phyloP scores from a whole-genome alignment of 2,329 filamentous ascomycete genomes.

The Emericellopsis cladophorae region DNA sequence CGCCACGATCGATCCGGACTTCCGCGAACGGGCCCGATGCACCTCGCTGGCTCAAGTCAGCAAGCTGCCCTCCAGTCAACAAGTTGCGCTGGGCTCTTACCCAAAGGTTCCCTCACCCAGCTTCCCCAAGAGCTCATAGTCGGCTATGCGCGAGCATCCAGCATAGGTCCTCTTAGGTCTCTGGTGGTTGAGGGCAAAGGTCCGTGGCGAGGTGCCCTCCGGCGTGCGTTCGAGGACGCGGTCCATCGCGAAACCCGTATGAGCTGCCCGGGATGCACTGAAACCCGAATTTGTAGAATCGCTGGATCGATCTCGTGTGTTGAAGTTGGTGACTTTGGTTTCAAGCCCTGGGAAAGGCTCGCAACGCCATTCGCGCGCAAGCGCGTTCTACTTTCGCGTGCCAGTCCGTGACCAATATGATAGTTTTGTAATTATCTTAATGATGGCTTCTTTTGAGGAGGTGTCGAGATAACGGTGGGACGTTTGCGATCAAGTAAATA shows the following conservation, averaged over 20 bases:
- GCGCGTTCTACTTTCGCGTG: no score
- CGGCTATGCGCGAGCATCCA: conserved; percentile 72
- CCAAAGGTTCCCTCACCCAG: conserved; percentile 94
- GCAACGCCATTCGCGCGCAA: neutral
- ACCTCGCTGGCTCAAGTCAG: conserved; percentile 51
- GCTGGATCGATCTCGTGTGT: no score
- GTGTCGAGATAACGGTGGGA: no score
- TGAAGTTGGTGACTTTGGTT: neutral
- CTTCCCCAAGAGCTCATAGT: conserved; percentile 71
- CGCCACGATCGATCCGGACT: conserved; percentile 64
- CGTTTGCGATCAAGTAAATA: no score
- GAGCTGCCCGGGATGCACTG: no score
- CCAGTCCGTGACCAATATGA: no score
- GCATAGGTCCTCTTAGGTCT: conserved; percentile 51
- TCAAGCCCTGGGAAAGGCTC: neutral
- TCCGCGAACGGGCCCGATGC: conserved; percentile 72
- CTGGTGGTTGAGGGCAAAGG: conserved; percentile 43
- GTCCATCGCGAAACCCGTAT: conserved; percentile 12
- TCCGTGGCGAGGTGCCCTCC: conserved; percentile 35
- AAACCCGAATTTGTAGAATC: no score
- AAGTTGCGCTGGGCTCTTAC: conserved; percentile 26
- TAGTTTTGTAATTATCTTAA: no score
- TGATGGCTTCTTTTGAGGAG: no score
- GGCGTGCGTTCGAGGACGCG: conserved; percentile 15
- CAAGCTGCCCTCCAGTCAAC: neutral